phyloP scores from a whole-genome alignment of 768 basidiomycete genomes.

The Agaricus sinodeliciosus region DNA sequence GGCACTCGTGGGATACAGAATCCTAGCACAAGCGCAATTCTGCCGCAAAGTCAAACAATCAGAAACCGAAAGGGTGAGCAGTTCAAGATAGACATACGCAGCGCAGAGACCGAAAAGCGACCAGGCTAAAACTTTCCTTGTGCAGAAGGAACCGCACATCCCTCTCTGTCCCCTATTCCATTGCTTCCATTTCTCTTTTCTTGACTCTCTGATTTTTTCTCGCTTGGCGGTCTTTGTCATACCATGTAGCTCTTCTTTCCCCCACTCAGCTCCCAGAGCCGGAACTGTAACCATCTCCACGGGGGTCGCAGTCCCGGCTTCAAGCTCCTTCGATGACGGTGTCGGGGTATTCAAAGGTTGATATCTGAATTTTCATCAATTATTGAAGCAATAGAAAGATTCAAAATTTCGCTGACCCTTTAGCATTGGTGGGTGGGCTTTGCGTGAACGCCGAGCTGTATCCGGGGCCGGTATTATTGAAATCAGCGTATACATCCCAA shows the following conservation, averaged over 20 bases:
- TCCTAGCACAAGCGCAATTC: slow-evolving; percentile 64
- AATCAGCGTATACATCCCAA: slow-evolving; percentile 86
- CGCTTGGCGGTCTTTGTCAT: slow-evolving; percentile 69
- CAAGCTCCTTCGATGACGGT: slow-evolving; percentile 28
- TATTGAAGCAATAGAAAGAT: not conserved
- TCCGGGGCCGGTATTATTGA: slow-evolving; percentile 78
- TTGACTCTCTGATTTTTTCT: slow-evolving; percentile 50
- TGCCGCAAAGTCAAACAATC: slow-evolving; percentile 15
- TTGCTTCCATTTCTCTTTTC: slow-evolving; percentile 56
- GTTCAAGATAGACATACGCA: slow-evolving; percentile 25
- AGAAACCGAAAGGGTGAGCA: not conserved
- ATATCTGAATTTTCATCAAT: slow-evolving; percentile 27
- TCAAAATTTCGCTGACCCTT: slow-evolving; percentile 36
- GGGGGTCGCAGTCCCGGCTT: slow-evolving; percentile 30
- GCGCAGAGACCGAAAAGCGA: slow-evolving; percentile 54
- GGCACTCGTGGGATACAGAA: slow-evolving; percentile 86
- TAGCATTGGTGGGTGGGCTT: slow-evolving; percentile 20
- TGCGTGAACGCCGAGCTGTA: slow-evolving; percentile 60
- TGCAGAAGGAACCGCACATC: slow-evolving; percentile 75
- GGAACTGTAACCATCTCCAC: slow-evolving; percentile 93
- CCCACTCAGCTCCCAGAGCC: slow-evolving; percentile 88
- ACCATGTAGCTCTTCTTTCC: slow-evolving; percentile 63
- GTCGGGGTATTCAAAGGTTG: slow-evolving; percentile 32
- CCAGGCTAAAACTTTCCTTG: slow-evolving; percentile 65
- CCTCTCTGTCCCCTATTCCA: slow-evolving; percentile 81